Evolutionary conservation across 352 stramenopile species (phyloP).

Genomic region (Stramenopiles sp.): DNA sequence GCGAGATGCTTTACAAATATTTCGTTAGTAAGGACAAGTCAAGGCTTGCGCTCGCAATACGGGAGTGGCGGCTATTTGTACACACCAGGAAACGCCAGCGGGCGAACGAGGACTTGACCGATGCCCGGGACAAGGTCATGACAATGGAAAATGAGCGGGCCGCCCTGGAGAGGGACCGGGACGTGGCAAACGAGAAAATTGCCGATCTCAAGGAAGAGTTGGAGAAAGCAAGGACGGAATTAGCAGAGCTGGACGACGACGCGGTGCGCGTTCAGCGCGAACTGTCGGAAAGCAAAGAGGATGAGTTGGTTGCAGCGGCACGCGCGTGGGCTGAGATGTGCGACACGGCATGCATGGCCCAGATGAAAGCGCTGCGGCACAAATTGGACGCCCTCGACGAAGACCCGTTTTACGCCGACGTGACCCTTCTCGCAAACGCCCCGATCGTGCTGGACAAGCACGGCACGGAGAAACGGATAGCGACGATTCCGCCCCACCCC

Average conservation of each 20-base stretch:
- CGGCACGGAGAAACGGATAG: background rate
- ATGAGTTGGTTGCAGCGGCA: background rate
- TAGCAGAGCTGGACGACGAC: background rate
- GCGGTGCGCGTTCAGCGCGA: background rate
- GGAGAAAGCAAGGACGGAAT: background rate
- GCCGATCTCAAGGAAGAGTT: background rate
- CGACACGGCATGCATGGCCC: background rate
- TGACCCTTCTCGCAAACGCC: conserved; percentile 3
- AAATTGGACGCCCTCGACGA: conserved; percentile 7
- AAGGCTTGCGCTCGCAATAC: background rate
- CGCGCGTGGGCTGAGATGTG: conserved; percentile 1
- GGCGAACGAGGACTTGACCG: background rate
- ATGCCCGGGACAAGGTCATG: background rate
- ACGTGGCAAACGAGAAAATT: background rate
- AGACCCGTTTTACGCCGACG: background rate
- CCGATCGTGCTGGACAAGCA: background rate
- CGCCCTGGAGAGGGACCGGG: background rate
- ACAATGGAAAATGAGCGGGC: background rate
- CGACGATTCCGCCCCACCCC: background rate
- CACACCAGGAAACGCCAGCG: background rate
- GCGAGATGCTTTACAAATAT: background rate
- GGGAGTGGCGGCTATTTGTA: background rate
- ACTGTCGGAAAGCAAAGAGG: conserved; percentile 11
- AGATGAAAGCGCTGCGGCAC: conserved; percentile 2
- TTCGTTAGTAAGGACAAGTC: conserved; percentile 9